phyloP scores from a whole-genome alignment of 192 early-diverging fungal species.

The Entomortierella lignicola region DNA sequence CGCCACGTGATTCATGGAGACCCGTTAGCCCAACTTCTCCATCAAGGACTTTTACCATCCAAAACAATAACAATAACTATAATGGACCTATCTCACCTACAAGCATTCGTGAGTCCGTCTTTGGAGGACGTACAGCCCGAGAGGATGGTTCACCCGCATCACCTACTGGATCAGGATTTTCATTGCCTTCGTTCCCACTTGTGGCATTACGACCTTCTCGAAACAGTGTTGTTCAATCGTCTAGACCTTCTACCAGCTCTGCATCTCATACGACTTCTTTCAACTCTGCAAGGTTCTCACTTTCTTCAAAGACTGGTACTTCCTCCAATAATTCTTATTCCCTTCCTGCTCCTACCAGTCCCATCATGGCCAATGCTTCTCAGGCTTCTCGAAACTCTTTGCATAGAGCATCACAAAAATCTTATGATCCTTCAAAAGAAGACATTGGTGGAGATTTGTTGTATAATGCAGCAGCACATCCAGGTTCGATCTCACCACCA shows the following conservation, averaged over 20 bases:
- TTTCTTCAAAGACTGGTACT: constrained; percentile 21
- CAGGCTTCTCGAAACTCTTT: background rate
- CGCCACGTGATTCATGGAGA: constrained; percentile 8
- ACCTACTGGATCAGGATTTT: constrained; percentile 8
- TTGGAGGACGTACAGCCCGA: constrained; percentile 41
- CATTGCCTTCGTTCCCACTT: constrained; percentile 27
- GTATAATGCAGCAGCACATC: background rate
- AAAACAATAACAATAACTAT: constrained; percentile 3
- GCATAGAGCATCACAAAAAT: too few species aligned
- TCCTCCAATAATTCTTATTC: constrained; percentile 6
- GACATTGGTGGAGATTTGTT: constrained; percentile 12
- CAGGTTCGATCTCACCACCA: background rate
- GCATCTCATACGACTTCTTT: constrained; percentile 2
- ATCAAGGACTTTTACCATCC: constrained; percentile 1
- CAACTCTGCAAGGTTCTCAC: constrained; percentile 23
- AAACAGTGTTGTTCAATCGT: constrained; percentile 6
- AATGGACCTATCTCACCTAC: constrained; percentile 2
- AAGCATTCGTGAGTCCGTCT: constrained; percentile 47
- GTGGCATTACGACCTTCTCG: constrained; percentile 29
- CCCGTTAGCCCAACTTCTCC: constrained; percentile 5
- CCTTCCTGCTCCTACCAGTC: constrained; percentile 20
- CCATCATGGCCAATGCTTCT: constrained; percentile 6
- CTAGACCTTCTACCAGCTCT: constrained; percentile 27
- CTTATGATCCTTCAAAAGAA: background rate
- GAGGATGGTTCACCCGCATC: constrained; percentile 20